These are phyloP conservation scores for Coniella lustricola DNA, from an alignment of 2,329 filamentous ascomycete species.

Conservation along the genomic window DNA sequence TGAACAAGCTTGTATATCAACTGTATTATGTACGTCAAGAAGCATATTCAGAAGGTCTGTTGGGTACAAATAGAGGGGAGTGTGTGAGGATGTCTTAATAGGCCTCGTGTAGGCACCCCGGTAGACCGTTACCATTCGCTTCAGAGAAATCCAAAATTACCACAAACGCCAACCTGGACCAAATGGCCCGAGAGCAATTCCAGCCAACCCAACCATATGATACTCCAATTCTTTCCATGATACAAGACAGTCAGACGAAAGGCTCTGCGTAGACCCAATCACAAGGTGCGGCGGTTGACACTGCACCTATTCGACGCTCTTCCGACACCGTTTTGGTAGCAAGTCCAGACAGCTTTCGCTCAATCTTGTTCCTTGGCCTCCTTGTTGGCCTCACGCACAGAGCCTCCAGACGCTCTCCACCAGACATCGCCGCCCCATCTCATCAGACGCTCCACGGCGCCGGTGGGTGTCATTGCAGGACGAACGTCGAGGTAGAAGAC, in stretches of 20 bases:
- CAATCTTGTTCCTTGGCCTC: neutral
- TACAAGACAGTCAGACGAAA: too few relatives aligned
- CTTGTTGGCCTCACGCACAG: conserved; percentile 40
- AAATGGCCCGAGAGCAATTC: neutral
- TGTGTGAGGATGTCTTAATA: neutral
- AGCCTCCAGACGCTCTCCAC: conserved; percentile 79
- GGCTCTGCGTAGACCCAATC: too few relatives aligned
- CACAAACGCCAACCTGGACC: too few relatives aligned
- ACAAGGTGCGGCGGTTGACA: too few relatives aligned
- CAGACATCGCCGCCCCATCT: conserved; percentile 91
- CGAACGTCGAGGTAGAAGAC: conserved; percentile 95
- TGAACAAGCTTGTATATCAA: neutral
- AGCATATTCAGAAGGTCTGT: neutral
- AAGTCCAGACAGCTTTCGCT: neutral
- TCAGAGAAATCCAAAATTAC: neutral
- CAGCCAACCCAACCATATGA: neutral
- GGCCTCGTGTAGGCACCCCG: neutral
- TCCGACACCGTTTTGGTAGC: too few relatives aligned
- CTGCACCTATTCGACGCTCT: too few relatives aligned
- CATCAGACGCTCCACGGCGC: conserved; percentile 73
- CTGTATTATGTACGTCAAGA: neutral
- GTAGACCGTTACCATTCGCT: neutral
- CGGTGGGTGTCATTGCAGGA: conserved; percentile 75
- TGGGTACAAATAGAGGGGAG: conserved; percentile 1
- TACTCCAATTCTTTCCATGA: neutral